These are phyloP conservation scores for Aureobasidium pullulans DNA, from an alignment of 2,329 filamentous ascomycete genomes.

Conservation along the genomic window DNA sequence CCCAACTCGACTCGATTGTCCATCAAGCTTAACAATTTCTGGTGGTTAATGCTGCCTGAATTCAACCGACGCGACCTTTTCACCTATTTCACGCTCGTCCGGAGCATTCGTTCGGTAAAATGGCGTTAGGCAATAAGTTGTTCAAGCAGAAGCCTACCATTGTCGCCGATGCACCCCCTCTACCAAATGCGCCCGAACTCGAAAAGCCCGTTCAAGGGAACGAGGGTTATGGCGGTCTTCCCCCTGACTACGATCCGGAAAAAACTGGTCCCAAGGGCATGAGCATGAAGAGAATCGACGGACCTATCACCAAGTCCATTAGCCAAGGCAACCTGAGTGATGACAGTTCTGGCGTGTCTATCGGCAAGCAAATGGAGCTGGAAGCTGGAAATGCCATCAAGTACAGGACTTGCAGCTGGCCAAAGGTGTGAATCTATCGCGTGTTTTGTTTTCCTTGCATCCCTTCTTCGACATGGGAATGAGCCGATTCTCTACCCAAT, in stretches of 20 bases:
- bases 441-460: slow-evolving; percentile 1
- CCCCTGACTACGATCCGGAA: slow-evolving; percentile 20
- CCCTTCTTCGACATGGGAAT: background rate
- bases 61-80: slow-evolving; percentile 28
- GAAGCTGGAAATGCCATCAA: slow-evolving; percentile 76
- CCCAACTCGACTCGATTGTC: slow-evolving; percentile 1
- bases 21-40: background rate
- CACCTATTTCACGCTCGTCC: slow-evolving; percentile 33
- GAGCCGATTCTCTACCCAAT: slow-evolving; percentile 4
- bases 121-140: slow-evolving; percentile 37
- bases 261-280: slow-evolving; percentile 25
- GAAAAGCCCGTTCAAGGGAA: slow-evolving; percentile 18
- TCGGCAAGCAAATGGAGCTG: slow-evolving; percentile 64
- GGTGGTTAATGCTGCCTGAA: slow-evolving; percentile 33
- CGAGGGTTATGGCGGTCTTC: slow-evolving; percentile 21
- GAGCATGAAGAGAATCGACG: slow-evolving; percentile 37
- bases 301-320: slow-evolving; percentile 29
- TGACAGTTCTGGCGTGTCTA: slow-evolving; percentile 34
- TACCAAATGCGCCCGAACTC: slow-evolving; percentile 13
- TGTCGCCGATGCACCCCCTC: slow-evolving; percentile 14
- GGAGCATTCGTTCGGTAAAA: slow-evolving; percentile 43
- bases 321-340: slow-evolving; percentile 18
- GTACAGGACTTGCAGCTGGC: slow-evolving; percentile 90
- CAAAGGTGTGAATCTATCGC: slow-evolving; percentile 52
- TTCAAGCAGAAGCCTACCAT: slow-evolving; percentile 14